A percentile compares a stretch with the other conserved stretches of the same genome.
These are phyloP conservation scores for Pseudogymnoascus sp. DNA, from an alignment of 2,329 filamentous ascomycete species.

Conservation along the genomic window DNA sequence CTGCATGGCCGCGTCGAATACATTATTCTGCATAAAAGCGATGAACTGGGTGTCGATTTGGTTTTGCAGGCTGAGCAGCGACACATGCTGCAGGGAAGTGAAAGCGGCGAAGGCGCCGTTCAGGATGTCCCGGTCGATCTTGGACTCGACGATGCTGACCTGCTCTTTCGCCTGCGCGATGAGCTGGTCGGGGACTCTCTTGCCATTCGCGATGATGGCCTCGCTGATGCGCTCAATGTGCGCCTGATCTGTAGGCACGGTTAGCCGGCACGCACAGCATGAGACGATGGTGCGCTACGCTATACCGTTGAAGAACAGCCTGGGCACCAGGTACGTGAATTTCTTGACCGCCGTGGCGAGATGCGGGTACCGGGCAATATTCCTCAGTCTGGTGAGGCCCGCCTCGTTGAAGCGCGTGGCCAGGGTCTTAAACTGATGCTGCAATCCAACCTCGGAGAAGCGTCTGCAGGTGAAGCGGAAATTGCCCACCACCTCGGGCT, in stretches of 20 bases:
- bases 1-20: conserved; percentile 29
- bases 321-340: conserved; percentile 54
- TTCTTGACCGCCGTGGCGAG: conserved; percentile 49
- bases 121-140: conserved; percentile 19
- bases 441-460: conserved; percentile 43
- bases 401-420: conserved; percentile 41
- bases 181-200: neutral
- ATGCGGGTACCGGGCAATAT: conserved; percentile 41
- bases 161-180: conserved; percentile 21
- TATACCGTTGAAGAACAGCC: conserved; percentile 47
- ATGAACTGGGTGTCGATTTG: conserved; percentile 46
- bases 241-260: conserved; percentile 4
- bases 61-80: conserved; percentile 56
- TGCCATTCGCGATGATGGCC: neutral
- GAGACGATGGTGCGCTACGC: neutral
- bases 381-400: conserved; percentile 42
- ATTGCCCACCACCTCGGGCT: conserved; percentile 15
- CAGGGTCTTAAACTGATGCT: conserved; percentile 44
- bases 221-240: conserved; percentile 9
- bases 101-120: conserved; percentile 37
- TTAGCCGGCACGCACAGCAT: neutral
- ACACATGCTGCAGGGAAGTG: conserved; percentile 54
- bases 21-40: conserved; percentile 3
- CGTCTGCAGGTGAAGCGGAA: conserved; percentile 42
- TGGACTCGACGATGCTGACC: conserved; percentile 18